Evolutionary conservation across 352 stramenopile species (phyloP), one percentile per base, ranked within the genome.

Genomic region (Nannochloropsis limnetica): DNA sequence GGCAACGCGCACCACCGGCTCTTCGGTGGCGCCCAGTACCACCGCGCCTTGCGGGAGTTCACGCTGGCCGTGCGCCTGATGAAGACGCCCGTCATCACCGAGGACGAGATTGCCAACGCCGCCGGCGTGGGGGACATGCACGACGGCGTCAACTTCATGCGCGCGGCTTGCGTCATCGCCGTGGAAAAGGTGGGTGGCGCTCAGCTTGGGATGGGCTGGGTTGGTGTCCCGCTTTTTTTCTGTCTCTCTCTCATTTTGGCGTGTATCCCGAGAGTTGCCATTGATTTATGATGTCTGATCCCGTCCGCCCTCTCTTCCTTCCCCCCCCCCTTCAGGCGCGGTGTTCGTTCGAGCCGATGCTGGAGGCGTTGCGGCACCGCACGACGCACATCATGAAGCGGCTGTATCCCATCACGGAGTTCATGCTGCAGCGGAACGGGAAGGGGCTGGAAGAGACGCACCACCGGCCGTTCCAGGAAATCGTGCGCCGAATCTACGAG

Each of bases 81-180:
- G 67, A 84, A 86, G 45, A 82, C 90, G 22, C 90, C 90, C n/a
- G 88, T 87, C 67, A 91, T 94, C 43, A 89, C 88, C 1, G 88
- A 92, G 74, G 89, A 93, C 82, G 90, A 94, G 84, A 92, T 94
- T 87, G 90, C 90, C 32, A 94, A 94, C 85, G 90, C 90, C 67
- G 89, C 89, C 45, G 90, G 90, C 80, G 89, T 94, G 20, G 89
- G 89, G 37, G 89, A 92, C 74, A 90, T 90, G 54, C 90, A 94
- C 83, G 90, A 94, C 83, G 90, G 90, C 67, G 90, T 92, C 15
- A 92, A 94, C 82, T 93, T 93, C 85, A 86, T 93, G 68, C 84
- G 90, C 79, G 90, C 90, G 8, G 88, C 90, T 6, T 94, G 90
- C 86, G 89, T 93, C 17, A 94, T 94, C 83, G 88, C 90, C 32